Conservation (phyloP, 345 rosid species). For the Balakata baccata region DNA sequence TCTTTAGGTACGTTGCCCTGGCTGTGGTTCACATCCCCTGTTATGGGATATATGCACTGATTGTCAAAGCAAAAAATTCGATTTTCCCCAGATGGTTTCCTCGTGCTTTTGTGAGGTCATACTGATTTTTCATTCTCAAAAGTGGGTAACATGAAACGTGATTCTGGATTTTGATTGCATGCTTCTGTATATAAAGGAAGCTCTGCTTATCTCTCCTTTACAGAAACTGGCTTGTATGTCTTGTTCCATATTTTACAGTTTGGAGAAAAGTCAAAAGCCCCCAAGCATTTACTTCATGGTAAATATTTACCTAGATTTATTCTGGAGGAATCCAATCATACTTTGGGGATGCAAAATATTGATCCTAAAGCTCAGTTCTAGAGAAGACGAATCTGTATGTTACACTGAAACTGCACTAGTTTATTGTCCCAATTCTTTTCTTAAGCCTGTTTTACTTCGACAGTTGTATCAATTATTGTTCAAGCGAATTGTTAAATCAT, state of each 20-base stretch:
- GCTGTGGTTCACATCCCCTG: conserved; percentile 72
- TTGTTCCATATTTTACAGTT: not conserved
- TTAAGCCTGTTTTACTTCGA: not conserved
- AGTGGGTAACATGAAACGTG: not conserved
- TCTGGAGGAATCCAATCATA: too few relatives aligned
- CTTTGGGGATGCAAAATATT: too few relatives aligned
- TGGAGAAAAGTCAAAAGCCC: not conserved
- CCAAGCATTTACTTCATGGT: not conserved
- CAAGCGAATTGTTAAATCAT: too few relatives aligned
- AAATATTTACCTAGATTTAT: too few relatives aligned
- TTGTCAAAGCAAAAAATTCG: conserved; percentile 46
- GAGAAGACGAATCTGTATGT: too few relatives aligned
- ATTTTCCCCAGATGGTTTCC: conserved; percentile 51
- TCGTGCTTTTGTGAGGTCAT: conserved; percentile 34
- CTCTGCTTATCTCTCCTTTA: not conserved
- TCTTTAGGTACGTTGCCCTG: conserved; percentile 56
- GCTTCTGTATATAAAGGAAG: not conserved
- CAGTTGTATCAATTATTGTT: not conserved
- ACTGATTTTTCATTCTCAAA: conserved; percentile 14
- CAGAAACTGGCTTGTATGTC: not conserved
- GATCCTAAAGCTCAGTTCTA: too few relatives aligned
- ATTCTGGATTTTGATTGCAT: not conserved
- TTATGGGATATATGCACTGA: conserved; percentile 54
- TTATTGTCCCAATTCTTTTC: not conserved
- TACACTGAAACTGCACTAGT: not conserved